Evolutionary conservation across 2,329 filamentous ascomycete species (phyloP).

Genomic region (Colletotrichum gigasporum): DNA sequence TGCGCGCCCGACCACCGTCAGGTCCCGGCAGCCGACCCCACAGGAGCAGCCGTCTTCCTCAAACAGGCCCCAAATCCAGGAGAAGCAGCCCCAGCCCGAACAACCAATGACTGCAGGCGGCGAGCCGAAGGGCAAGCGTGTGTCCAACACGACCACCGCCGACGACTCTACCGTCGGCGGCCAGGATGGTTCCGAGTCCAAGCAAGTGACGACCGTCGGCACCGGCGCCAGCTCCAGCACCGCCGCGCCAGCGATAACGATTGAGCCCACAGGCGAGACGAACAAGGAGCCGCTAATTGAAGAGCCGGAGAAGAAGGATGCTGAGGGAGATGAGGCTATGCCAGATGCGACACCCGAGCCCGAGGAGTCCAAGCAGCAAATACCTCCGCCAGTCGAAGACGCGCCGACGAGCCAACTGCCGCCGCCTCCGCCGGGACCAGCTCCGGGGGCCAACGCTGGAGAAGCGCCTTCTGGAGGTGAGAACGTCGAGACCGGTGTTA

Average conservation of each 20-base stretch:
- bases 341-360: constrained; percentile 66
- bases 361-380: constrained; percentile 53
- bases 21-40: constrained; percentile 61
- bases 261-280: constrained; percentile 31
- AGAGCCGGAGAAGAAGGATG: constrained; percentile 45
- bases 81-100: constrained; percentile 57
- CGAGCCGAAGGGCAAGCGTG: constrained; percentile 54
- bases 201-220: constrained; percentile 47
- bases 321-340: constrained; percentile 75
- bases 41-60: constrained; percentile 51
- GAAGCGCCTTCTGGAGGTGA: neutral
- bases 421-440: constrained; percentile 57
- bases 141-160: constrained; percentile 56
- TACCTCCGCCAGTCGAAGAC: constrained; percentile 49
- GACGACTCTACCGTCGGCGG: constrained; percentile 55
- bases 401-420: constrained; percentile 48
- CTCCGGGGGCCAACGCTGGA: constrained; percentile 40
- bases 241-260: constrained; percentile 53
- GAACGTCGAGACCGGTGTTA: constrained; percentile 28
- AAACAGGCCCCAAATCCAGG: constrained; percentile 53
- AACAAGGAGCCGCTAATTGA: constrained; percentile 36
- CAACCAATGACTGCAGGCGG: constrained; percentile 41
- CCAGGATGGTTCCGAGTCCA: constrained; percentile 55
- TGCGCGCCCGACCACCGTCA: constrained; percentile 63
- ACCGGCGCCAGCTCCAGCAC: constrained; percentile 42